Evolutionary conservation across 73 alveolate species (phyloP).

Genomic region (Stentor coeruleus): DNA sequence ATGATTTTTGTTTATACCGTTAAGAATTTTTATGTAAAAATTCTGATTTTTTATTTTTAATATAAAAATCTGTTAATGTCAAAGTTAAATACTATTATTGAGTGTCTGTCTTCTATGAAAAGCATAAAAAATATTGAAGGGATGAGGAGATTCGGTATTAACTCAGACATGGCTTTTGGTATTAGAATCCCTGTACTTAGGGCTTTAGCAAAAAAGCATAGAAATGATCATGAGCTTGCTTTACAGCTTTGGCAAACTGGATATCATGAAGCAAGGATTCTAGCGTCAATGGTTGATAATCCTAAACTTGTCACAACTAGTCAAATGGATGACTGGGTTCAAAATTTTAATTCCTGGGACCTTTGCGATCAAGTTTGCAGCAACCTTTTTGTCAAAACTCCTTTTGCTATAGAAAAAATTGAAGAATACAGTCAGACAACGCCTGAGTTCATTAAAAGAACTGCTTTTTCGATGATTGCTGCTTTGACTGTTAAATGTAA

Average conservation of each 20-base stretch:
- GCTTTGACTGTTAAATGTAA: background rate
- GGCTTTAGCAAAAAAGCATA: background rate
- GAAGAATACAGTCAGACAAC: background rate
- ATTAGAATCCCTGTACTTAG: background rate
- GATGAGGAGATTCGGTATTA: background rate
- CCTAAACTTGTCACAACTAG: background rate
- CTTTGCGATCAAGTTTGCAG: background rate
- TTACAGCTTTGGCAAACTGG: background rate
- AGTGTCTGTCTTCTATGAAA: background rate
- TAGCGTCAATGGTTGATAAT: background rate
- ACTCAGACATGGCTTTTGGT: background rate
- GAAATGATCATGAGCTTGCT: background rate
- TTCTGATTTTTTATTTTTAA: too few species aligned
- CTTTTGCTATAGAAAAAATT: background rate
- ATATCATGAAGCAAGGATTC: background rate
- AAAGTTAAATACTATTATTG: too few species aligned
- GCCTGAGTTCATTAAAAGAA: background rate
- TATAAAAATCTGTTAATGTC: too few species aligned
- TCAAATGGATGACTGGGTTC: conserved; percentile 3
- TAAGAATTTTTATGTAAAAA: too few species aligned
- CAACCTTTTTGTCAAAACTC: background rate
- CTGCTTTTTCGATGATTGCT: conserved; percentile 1
- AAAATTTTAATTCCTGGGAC: background rate
- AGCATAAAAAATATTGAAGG: background rate
- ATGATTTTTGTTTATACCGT: too few species aligned